Conservation (phyloP, 768 basidiomycete genomes). For the Lyophyllum shimeji region DNA sequence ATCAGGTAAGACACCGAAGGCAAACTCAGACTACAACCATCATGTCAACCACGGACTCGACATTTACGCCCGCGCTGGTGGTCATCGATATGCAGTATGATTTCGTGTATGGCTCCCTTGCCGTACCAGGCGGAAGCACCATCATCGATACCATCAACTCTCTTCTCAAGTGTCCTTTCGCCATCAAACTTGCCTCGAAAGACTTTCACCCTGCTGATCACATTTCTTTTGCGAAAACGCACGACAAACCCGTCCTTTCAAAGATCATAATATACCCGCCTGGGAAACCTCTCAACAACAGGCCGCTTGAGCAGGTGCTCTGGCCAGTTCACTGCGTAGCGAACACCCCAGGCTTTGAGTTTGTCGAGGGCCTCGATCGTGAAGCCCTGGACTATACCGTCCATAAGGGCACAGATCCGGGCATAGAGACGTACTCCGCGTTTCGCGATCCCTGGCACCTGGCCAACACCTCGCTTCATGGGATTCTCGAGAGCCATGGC, state of each 20-base stretch:
- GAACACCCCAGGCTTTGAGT: conserved; percentile 54
- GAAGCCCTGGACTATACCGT: conserved; percentile 41
- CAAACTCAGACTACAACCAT: background rate
- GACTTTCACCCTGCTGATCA: conserved; percentile 64
- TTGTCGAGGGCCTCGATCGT: conserved; percentile 53
- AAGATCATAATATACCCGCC: conserved; percentile 44
- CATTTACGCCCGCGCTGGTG: conserved; percentile 53
- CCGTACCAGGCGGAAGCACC: conserved; percentile 58
- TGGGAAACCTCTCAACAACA: conserved; percentile 28
- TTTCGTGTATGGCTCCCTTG: conserved; percentile 74
- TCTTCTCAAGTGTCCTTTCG: conserved; percentile 60
- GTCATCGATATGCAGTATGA: conserved; percentile 85
- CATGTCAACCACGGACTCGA: conserved; percentile 9
- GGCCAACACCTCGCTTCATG: conserved; percentile 46
- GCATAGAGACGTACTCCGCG: conserved; percentile 80
- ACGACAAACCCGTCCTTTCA: conserved; percentile 34
- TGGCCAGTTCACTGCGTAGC: conserved; percentile 86
- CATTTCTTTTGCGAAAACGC: conserved; percentile 66
- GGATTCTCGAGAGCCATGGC: conserved; percentile 34
- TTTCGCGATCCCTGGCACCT: conserved; percentile 62
- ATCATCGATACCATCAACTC: conserved; percentile 57
- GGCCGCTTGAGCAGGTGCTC: conserved; percentile 50
- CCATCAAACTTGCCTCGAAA: conserved; percentile 49
- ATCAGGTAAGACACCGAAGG: background rate
- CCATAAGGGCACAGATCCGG: conserved; percentile 54